Base-by-base conservation (phyloP, 106 monocot species). In the Allium fistulosum region DNA sequence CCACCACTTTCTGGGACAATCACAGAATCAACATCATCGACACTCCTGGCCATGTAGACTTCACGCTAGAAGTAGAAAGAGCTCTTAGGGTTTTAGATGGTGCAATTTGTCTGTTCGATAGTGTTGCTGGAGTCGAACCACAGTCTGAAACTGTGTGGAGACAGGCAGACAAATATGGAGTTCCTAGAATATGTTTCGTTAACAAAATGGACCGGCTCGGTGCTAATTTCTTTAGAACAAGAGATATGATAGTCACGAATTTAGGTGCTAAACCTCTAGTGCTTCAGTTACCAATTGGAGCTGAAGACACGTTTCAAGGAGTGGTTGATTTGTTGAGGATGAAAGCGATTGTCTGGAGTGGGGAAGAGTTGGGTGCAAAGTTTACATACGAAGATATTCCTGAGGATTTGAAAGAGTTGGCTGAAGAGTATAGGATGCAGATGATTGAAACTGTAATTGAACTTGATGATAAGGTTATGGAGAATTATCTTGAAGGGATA, bases 141-240 rank as follows among this genome's bases (percentile, higher is more conserved):
- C 96, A 97, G 63, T 97, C 96, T 63, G 96, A 97, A 77, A 97
- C 96, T 73, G 96, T 97, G 18, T 97, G 96, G 96, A 79, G 96
- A 63, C 96, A 97, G 71, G 96, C 96, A 58, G 96, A 97, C 76
- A 92, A 77, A 68, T 97, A 97, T 77, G 96, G 92, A 58, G 96
- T 97, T 65, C 96, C 96, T 16, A 82, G 96, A 72, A 84, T 97
- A 63, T 97, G 96, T 70, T 97, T 97, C 71, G 84, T 97, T 62
- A 97, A 97, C 58, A 97, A 97, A 70, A 97, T 97, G 96, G 96
- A 97, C 58, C 83, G 96, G 0, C 84, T 97, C 57, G 96, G 96
- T 16, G 96, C 96, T 65, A 92, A 97, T 59, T 97, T 92, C 63
- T 97, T 87, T 53, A 72, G 96, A 64, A 97, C 97, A 17, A 84